phyloP scores from a whole-genome alignment of 2,329 filamentous ascomycete genomes.

The Fonsecaea pugnacius region DNA sequence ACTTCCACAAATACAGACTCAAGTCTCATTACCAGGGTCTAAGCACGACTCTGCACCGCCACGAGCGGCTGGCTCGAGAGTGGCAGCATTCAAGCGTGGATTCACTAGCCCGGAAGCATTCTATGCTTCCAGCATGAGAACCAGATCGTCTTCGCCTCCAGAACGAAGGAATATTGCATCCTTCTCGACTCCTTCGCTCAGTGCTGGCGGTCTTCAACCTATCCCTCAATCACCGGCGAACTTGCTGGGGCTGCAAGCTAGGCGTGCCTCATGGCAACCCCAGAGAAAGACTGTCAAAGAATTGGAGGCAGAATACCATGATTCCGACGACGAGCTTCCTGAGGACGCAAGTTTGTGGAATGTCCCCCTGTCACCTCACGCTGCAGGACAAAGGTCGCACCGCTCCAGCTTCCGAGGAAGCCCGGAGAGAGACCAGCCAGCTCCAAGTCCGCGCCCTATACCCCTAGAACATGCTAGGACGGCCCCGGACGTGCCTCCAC shows the following conservation, averaged over 20 bases:
- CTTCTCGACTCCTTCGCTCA: slow-evolving; percentile 24
- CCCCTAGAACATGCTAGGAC: slow-evolving; percentile 49
- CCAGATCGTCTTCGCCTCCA: slow-evolving; percentile 33
- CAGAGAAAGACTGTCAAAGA: slow-evolving; percentile 54
- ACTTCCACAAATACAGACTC: slow-evolving; percentile 30
- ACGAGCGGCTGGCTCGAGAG: slow-evolving; percentile 10
- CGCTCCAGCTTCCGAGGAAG: slow-evolving; percentile 47
- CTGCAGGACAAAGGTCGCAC: slow-evolving; percentile 46
- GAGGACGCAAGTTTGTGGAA: slow-evolving; percentile 58
- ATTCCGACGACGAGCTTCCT: slow-evolving; percentile 56
- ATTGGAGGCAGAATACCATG: slow-evolving; percentile 55
- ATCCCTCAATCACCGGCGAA: slow-evolving; percentile 30
- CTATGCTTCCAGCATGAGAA: slow-evolving; percentile 23
- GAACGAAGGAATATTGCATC: slow-evolving; percentile 23
- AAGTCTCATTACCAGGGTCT: slow-evolving; percentile 10
- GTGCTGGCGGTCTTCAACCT: slow-evolving; percentile 29
- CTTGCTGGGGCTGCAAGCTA: slow-evolving; percentile 29
- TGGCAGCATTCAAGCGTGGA: slow-evolving; percentile 23
- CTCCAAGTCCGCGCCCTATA: slow-evolving; percentile 45
- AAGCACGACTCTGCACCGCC: slow-evolving; percentile 22
- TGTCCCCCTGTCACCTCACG: slow-evolving; percentile 54
- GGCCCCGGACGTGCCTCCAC: slow-evolving; percentile 36
- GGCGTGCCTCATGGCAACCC: slow-evolving; percentile 50
- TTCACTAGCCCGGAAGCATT: slow-evolving; percentile 29
- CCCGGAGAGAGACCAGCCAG: slow-evolving; percentile 43